Base-by-base conservation (phyloP, 2,329 filamentous ascomycete genomes). In the Geosmithia flava region DNA sequence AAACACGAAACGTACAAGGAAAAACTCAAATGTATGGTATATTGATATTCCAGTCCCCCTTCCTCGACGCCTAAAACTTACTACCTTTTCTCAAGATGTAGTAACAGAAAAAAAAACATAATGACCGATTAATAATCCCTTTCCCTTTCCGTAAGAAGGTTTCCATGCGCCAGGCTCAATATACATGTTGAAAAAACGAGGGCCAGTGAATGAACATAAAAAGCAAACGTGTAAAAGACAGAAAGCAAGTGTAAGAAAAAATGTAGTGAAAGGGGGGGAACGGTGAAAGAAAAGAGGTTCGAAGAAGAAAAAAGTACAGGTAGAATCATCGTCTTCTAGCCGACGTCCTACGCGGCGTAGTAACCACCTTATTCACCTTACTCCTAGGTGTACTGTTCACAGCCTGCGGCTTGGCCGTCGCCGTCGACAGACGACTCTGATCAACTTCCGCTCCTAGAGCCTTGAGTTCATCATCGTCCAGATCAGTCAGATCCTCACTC, bases 381-480 rank as follows among this genome's bases (percentile, higher is more conserved):
- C 47, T n/a, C 43, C 40, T 51, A 44, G 13, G 40, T 29, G 16
- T 16, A 5, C 33, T 15, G 19, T n/a, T 29, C 3, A 39, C 45
- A 8, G 20, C 42, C 17, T 46, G 23, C 17, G 45, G 37, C 19
- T 29, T 23, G n/a, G 33, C 42, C 49, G 39, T 23, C 16, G 45
- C 19, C 7, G 20, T 19, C 33, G 45, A 16, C 17, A 41, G 33
- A 30, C 30, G 37, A 33, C 37, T 42, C 46, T 42, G 69, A 53
- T 74, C 72, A 29, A 78, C 68, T 53, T 77, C 75, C 45, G 71
- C 69, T 33, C 68, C 73, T 33, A 88, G 68, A 33, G 84, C 87
- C 57, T 86, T 82, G 50, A 95, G 71, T 65, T 91, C 87, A 47
- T 94, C 89, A 54, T 96, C 90, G 56, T 95, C 90, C 61, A 96